Conservation (phyloP, 352 stramenopile genomes). For the Elongisporangium anandrum region DNA sequence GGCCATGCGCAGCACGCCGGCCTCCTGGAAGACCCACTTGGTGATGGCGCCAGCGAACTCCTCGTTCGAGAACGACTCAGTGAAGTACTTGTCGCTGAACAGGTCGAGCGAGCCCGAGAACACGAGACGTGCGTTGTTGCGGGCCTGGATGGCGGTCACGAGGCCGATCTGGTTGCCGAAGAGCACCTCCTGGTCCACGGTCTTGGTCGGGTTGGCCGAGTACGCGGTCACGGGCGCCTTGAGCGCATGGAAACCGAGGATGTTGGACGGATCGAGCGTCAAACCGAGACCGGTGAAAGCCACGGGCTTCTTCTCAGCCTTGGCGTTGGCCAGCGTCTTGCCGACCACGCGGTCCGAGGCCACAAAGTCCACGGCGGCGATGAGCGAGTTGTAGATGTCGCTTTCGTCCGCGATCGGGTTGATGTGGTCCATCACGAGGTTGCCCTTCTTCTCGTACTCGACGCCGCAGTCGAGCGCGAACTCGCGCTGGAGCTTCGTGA, state of each 20-base stretch:
- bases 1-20: slow-evolving; percentile 81
- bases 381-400: slow-evolving; percentile 78
- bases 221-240: slow-evolving; percentile 76
- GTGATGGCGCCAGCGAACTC: slow-evolving; percentile 64
- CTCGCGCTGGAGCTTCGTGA: slow-evolving; percentile 80
- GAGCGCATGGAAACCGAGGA: slow-evolving; percentile 79
- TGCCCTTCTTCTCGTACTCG: slow-evolving; percentile 86
- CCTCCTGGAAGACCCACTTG: slow-evolving; percentile 87
- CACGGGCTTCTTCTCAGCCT: slow-evolving; percentile 54
- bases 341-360: slow-evolving; percentile 62
- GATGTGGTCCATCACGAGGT: slow-evolving; percentile 86
- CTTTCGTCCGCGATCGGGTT: slow-evolving; percentile 40
- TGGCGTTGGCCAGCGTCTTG: slow-evolving; percentile 24
- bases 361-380: slow-evolving; percentile 68
- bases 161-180: slow-evolving; percentile 77
- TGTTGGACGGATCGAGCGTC: slow-evolving; percentile 77
- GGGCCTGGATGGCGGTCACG: slow-evolving; percentile 81
- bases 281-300: slow-evolving; percentile 81
- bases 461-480: slow-evolving; percentile 87
- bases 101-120: slow-evolving; percentile 85
- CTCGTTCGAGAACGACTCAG: slow-evolving; percentile 64
- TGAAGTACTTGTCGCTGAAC: slow-evolving; percentile 87
- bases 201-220: slow-evolving; percentile 75
- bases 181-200: slow-evolving; percentile 55
- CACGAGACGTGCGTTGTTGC: slow-evolving; percentile 89